phyloP scores from a whole-genome alignment of 345 rosid species.

The Carallia brachiata region DNA sequence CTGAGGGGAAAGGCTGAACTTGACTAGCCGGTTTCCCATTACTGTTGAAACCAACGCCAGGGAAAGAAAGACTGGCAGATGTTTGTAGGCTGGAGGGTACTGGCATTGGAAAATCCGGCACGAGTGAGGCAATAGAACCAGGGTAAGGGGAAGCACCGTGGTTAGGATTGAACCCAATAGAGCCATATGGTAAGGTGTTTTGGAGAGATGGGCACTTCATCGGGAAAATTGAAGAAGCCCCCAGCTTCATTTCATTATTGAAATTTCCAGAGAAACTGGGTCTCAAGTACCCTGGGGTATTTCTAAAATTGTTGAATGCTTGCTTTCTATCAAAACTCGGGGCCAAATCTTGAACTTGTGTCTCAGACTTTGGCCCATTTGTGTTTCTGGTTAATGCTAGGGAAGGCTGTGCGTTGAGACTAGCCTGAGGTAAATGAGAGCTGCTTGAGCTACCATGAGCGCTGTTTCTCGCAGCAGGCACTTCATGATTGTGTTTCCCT shows the following conservation, averaged over 20 bases:
- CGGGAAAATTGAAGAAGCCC: constrained; percentile 40
- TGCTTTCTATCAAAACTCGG: constrained; percentile 41
- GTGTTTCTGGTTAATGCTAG: constrained; percentile 32
- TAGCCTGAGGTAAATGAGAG: constrained; percentile 24
- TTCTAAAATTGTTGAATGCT: constrained; percentile 18
- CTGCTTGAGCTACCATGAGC: constrained; percentile 39
- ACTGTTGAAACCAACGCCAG: constrained; percentile 25
- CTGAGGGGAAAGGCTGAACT: constrained; percentile 32
- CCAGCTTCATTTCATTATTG: constrained; percentile 44
- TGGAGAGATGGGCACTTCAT: constrained; percentile 45
- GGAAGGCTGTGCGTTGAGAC: constrained; percentile 28
- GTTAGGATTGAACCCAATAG: constrained; percentile 35
- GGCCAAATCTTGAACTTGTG: constrained; percentile 38
- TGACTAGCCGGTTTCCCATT: constrained; percentile 22
- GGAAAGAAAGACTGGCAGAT: constrained; percentile 28
- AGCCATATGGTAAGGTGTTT: constrained; percentile 27
- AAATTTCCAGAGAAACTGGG: constrained; percentile 36
- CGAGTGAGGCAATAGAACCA: constrained; percentile 29
- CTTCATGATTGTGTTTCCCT: constrained; percentile 71
- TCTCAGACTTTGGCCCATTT: constrained; percentile 30
- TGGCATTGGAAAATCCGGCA: constrained; percentile 46
- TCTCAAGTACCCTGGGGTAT: constrained; percentile 26
- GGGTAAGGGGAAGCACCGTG: constrained; percentile 27
- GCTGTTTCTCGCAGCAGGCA: constrained; percentile 79
- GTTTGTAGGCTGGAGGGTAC: constrained; percentile 33